These are phyloP conservation scores for Diaporthe vaccinii DNA, from an alignment of 2,329 filamentous ascomycete genomes.

Conservation along the genomic window DNA sequence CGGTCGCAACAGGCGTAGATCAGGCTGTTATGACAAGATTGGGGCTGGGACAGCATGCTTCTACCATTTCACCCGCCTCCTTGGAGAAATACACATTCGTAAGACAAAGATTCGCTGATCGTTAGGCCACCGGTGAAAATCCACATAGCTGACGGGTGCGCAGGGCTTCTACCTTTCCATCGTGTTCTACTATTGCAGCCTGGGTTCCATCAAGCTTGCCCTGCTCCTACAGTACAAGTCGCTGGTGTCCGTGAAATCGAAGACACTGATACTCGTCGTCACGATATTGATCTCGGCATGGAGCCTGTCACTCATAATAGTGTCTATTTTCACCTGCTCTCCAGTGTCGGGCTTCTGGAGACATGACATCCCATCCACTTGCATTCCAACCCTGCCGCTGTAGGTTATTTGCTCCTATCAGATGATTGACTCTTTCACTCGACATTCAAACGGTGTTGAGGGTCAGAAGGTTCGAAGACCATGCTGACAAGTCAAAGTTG, in stretches of 20 bases:
- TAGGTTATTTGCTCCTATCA: neutral
- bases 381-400: slow-evolving; percentile 31
- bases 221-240: slow-evolving; percentile 35
- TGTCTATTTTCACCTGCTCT: slow-evolving; percentile 28
- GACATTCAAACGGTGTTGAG: neutral
- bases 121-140: too few relatives aligned
- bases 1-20: slow-evolving; percentile 33
- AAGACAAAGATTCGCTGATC: neutral
- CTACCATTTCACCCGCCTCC: slow-evolving; percentile 34
- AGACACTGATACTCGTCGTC: neutral
- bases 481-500: slow-evolving; percentile 1
- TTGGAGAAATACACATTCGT: slow-evolving; percentile 31
- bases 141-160: neutral
- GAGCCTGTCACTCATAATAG: slow-evolving; percentile 18
- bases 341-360: slow-evolving; percentile 34
- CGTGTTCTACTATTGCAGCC: slow-evolving; percentile 33
- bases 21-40: slow-evolving; percentile 41
- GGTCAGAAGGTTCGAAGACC: neutral
- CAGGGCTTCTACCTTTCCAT: slow-evolving; percentile 34
- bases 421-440: neutral
- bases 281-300: slow-evolving; percentile 22
- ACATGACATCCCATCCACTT: slow-evolving; percentile 9
- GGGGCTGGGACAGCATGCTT: slow-evolving; percentile 41
- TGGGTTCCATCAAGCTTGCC: slow-evolving; percentile 33
- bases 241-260: slow-evolving; percentile 31